These are phyloP conservation scores for Thraustochytrium striatum DNA, from an alignment of 352 stramenopile genomes.

Conservation along the genomic window DNA sequence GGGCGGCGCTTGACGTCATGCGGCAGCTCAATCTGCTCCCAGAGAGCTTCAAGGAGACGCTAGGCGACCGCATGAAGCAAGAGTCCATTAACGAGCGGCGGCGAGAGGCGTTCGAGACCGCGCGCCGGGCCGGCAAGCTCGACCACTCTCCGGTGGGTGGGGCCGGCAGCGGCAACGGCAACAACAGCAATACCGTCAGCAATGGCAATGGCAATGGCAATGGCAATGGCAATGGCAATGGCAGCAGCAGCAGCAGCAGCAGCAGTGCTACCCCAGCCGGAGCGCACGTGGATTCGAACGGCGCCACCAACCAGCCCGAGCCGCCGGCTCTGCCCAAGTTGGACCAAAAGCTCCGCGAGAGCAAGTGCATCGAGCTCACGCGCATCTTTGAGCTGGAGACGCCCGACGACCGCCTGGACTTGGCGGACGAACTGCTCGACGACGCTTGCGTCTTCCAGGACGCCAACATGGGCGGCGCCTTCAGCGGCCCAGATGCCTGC, in stretches of 20 bases:
- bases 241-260: background rate
- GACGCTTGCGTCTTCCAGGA: slow-evolving; percentile 36
- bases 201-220: background rate
- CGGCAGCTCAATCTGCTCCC: slow-evolving; percentile 25
- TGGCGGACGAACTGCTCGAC: slow-evolving; percentile 34
- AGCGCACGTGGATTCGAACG: background rate
- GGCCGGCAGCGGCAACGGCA: background rate
- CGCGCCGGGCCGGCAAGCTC: background rate
- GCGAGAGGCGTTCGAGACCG: background rate
- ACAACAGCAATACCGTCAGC: background rate
- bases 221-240: background rate
- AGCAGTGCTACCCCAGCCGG: background rate
- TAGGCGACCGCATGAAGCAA: slow-evolving; percentile 20
- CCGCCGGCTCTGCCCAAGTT: slow-evolving; percentile 8
- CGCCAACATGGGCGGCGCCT: slow-evolving; percentile 40
- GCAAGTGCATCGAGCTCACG: slow-evolving; percentile 16
- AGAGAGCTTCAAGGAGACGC: slow-evolving; percentile 27
- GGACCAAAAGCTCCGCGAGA: slow-evolving; percentile 37
- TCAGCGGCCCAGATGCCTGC: slow-evolving; percentile 18
- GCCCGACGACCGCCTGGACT: slow-evolving; percentile 23
- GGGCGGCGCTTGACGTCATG: slow-evolving; percentile 39
- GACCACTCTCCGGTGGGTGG: too few species aligned
- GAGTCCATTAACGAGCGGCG: background rate
- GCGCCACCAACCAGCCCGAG: background rate
- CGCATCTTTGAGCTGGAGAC: slow-evolving; percentile 32